Evolutionary conservation across 768 basidiomycete species (phyloP).

Genomic region (Hericium coralloides): DNA sequence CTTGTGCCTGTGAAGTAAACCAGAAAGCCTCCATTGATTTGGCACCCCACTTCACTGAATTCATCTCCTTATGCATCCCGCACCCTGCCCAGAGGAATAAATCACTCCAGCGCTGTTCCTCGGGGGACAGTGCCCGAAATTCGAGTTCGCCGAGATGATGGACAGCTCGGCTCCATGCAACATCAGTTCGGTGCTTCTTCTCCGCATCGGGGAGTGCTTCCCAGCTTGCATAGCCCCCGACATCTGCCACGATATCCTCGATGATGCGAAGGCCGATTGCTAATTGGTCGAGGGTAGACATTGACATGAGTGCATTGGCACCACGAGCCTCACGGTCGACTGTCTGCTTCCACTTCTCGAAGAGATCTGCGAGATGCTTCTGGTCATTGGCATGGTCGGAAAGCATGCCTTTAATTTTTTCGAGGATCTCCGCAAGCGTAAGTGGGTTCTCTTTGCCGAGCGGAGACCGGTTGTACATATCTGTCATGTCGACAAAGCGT

Average conservation of each 20-base stretch:
- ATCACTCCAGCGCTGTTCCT: neutral
- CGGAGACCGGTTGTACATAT: neutral
- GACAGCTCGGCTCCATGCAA: neutral
- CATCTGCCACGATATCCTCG: neutral
- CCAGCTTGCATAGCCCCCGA: neutral
- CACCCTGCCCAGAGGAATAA: constrained; percentile 8
- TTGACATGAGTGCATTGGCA: neutral
- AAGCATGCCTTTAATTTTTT: neutral
- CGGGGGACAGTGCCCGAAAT: neutral
- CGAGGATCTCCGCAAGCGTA: neutral
- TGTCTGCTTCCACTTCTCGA: neutral
- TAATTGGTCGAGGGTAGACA: neutral
- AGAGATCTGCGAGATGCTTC: neutral
- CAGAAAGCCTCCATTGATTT: neutral
- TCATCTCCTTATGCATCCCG: constrained; percentile 13
- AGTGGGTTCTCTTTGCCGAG: neutral
- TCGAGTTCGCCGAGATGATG: neutral
- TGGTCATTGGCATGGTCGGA: neutral
- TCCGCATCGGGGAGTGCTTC: neutral
- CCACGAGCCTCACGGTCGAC: neutral
- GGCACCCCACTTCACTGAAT: constrained; percentile 9
- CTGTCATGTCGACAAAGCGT: neutral
- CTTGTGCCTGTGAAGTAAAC: neutral
- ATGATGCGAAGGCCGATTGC: neutral
- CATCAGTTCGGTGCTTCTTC: neutral